Percentiles rank a stretch among this genome's conserved stretches.
These are phyloP conservation scores for Lodderomyces orthopsilosis DNA, from an alignment of 1,139 yeast genomes.

Conservation along the genomic window DNA sequence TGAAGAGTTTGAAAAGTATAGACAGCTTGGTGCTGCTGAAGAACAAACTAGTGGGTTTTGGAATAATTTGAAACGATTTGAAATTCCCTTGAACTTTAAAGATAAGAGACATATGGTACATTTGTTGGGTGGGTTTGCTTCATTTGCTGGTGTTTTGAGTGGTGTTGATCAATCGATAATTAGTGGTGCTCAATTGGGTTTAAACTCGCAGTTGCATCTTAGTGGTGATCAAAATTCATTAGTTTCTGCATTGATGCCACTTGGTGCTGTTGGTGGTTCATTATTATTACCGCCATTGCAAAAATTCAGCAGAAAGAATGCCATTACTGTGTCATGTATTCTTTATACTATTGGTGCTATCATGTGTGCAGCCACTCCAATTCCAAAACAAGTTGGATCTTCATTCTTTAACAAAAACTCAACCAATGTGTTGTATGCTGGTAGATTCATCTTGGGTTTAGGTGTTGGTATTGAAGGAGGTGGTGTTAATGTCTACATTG, in stretches of 20 bases:
- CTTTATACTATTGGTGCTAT: constrained; percentile 58
- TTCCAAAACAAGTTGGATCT: constrained; percentile 9
- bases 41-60: constrained; percentile 19
- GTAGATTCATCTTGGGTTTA: constrained; percentile 53
- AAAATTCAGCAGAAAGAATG: constrained; percentile 49
- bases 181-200: constrained; percentile 54
- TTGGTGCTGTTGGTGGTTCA: constrained; percentile 57
- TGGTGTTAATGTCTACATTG: constrained; percentile 55
- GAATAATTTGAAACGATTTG: constrained; percentile 22
- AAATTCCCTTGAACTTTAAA: constrained; percentile 33
- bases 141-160: constrained; percentile 58
- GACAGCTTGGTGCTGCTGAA: constrained; percentile 18
- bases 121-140: constrained; percentile 50
- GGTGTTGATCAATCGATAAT: constrained; percentile 58
- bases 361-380: constrained; percentile 45
- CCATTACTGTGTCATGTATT: constrained; percentile 51
- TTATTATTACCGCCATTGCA: constrained; percentile 48
- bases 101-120: constrained; percentile 45
- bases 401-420: constrained; percentile 22
- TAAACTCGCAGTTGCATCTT: constrained; percentile 37
- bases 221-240: constrained; percentile 38
- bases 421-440: constrained; percentile 45
- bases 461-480: constrained; percentile 65
- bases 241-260: constrained; percentile 56
- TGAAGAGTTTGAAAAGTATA: constrained; percentile 25